Evolutionary conservation across 1,139 yeast species (phyloP), one percentile per base, ranked within the genome.

Genomic region (Wickerhamiella infanticola): DNA sequence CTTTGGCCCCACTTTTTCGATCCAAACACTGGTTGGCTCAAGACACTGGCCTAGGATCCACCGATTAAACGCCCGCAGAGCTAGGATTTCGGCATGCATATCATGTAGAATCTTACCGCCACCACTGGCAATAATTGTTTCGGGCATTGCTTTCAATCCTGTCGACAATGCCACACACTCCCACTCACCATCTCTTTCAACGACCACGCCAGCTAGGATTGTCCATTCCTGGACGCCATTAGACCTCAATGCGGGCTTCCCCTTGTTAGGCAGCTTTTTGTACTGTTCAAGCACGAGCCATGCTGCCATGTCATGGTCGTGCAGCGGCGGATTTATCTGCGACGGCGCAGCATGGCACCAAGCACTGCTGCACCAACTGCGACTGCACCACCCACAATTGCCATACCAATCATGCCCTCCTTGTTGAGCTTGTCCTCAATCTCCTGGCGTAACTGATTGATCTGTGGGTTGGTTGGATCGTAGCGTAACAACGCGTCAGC

Each of bases 381-480:
- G 48, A 86, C 68, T 2, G 77, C 77, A 26, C 95, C 94, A 18
- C 94, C 84, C 0, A 85, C 80, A 39, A 90, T 69, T 0, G 95
- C 95, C 47, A 88, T 67, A 1, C 97, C 97, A 52, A 85, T 76
- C 47, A 86, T 69, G 0, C 96, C 95, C 59, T 90, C 94, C 55
- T 73, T 77, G 33, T 94, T 84, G 39, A 90, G 77, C 59, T 79
- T 81, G 53, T 81, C 90, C 51, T 86, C 95, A 35, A 90, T 82
- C 58, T 80, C 78, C 50, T 74, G 73, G 56, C 82, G 76, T 62
- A 90, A 69, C 5, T 76, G 74, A 42, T 69, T 62, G 3, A 88
- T 94, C 62, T 90, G 97, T 36, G 69, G 62, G 60, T 88, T 88
- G 25, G 77, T 79, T 0, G 96, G 96, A 60, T 90, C 98, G 50